phyloP scores from a whole-genome alignment of 371 early-diverging fungal species.

The Actinomortierella ambigua region DNA sequence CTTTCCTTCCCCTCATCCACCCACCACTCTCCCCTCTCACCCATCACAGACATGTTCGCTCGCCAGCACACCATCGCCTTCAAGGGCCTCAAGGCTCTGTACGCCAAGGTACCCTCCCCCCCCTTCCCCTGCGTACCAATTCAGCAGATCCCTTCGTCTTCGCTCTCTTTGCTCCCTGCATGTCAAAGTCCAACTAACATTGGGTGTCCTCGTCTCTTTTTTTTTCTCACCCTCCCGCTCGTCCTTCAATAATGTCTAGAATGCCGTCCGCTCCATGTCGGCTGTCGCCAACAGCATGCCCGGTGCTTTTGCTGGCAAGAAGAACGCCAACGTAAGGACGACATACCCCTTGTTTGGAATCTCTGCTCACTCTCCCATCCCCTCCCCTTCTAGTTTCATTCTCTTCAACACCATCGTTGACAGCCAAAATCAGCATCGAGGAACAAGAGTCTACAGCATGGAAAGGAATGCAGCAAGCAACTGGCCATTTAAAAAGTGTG shows the following conservation, averaged over 20 bases:
- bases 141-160: neutral
- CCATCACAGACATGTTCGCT: slow-evolving; percentile 31
- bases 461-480: neutral
- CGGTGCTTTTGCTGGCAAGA: slow-evolving; percentile 64
- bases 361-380: neutral
- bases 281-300: slow-evolving; percentile 62
- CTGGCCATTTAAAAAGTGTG: no score
- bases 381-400: neutral
- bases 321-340: slow-evolving; percentile 66
- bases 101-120: slow-evolving; percentile 26
- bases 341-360: neutral
- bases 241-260: slow-evolving; percentile 14
- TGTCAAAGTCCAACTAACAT: neutral
- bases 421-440: slow-evolving; percentile 5
- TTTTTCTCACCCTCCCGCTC: slow-evolving; percentile 8
- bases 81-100: slow-evolving; percentile 45
- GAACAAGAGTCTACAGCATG: neutral
- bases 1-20: slow-evolving; percentile 6
- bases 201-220: slow-evolving; percentile 1
- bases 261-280: slow-evolving; percentile 42
- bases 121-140: neutral
- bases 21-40: neutral
- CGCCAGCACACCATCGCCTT: slow-evolving; percentile 35
- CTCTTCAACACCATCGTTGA: neutral
- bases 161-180: neutral